phyloP scores from a whole-genome alignment of 2,329 filamentous ascomycete genomes.

The Cytospora piceae region DNA sequence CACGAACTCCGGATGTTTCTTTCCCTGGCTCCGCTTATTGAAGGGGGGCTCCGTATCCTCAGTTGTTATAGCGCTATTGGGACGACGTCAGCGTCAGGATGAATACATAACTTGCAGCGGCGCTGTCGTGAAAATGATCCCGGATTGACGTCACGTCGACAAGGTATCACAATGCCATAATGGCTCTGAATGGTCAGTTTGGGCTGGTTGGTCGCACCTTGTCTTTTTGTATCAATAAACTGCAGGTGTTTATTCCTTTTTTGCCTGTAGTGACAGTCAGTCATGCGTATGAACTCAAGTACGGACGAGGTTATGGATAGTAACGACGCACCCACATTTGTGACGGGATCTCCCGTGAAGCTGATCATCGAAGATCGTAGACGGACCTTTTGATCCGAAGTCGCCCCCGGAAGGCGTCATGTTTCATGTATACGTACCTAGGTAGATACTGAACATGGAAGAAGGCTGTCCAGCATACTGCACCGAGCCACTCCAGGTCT shows the following conservation, averaged over 20 bases:
- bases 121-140: conserved; percentile 13
- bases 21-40: background rate
- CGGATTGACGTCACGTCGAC: conserved; percentile 20
- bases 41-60: background rate
- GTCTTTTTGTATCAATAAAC: background rate
- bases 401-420: background rate
- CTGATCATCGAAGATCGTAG: background rate
- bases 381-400: background rate
- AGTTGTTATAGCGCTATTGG: background rate
- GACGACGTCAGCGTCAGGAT: conserved; percentile 12
- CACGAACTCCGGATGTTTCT: background rate
- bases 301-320: too few species aligned
- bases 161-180: conserved; percentile 11
- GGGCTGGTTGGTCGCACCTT: too few species aligned
- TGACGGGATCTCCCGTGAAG: background rate
- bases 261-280: too few species aligned
- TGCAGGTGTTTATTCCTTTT: background rate
- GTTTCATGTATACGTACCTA: too few species aligned
- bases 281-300: too few species aligned
- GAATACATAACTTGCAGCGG: conserved; percentile 4
- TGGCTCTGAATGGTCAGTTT: background rate
- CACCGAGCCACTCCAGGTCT: too few species aligned
- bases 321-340: background rate
- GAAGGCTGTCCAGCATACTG: too few species aligned
- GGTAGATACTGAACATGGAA: background rate